Conservation (phyloP, 1,284 basidiomycete species). For the Heterobasidion irregulare region DNA sequence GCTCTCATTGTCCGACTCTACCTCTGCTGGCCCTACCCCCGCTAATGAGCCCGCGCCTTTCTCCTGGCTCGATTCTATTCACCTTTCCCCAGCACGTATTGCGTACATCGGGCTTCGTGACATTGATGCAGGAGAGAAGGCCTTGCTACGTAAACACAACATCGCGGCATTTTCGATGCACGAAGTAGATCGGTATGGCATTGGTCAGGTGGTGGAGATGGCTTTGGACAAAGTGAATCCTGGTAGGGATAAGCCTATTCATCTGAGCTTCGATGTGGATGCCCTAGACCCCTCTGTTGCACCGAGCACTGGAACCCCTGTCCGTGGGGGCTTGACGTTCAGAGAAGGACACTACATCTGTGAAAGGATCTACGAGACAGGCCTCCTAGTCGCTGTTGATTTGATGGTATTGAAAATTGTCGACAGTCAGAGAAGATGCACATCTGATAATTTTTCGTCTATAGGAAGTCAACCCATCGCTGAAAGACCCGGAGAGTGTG, state of each 20-base stretch:
- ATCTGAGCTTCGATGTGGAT: constrained; percentile 96
- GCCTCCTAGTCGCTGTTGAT: constrained; percentile 85
- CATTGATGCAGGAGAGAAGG: constrained; percentile 86
- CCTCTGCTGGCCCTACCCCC: constrained; percentile 45
- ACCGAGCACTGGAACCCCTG: constrained; percentile 92
- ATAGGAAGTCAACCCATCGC: constrained; percentile 94
- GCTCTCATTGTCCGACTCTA: constrained; percentile 9
- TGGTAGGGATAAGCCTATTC: constrained; percentile 76
- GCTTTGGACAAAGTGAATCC: constrained; percentile 93
- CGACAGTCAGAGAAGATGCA: neutral
- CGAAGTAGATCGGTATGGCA: constrained; percentile 95
- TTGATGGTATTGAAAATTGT: constrained; percentile 60
- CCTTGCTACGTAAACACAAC: constrained; percentile 76
- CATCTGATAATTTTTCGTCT: constrained; percentile 1
- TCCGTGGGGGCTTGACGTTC: constrained; percentile 94
- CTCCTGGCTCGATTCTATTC: constrained; percentile 72
- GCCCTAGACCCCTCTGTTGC: constrained; percentile 91
- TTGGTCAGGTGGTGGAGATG: constrained; percentile 93
- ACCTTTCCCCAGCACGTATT: constrained; percentile 60
- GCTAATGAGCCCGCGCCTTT: constrained; percentile 42
- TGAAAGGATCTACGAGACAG: constrained; percentile 92
- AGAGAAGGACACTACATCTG: constrained; percentile 97
- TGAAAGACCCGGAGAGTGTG: constrained; percentile 67
- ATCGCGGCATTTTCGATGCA: constrained; percentile 99
- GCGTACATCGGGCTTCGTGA: constrained; percentile 97